Evolutionary conservation across 2,329 filamentous ascomycete genomes (phyloP), one percentile per base, ranked within the genome.

Genomic region (Corinectria fuckeliana): DNA sequence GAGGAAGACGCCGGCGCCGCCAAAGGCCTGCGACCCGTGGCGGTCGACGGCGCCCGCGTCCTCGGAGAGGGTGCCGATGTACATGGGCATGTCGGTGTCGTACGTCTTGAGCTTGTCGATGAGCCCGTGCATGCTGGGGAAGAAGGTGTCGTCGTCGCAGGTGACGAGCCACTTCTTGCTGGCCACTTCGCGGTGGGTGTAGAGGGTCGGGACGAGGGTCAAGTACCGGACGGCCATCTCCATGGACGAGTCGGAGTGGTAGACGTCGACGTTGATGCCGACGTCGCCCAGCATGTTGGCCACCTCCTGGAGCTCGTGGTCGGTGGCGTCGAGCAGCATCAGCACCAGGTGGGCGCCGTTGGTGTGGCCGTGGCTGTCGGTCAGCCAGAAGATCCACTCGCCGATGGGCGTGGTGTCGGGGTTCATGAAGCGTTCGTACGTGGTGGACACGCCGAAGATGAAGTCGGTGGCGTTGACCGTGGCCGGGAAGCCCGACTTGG

Each of bases 61-160:
- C 71, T 89, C 86, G 0, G 86, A 88, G 13, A 89, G 71, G 5
- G 84, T 85, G 41, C 86, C 86, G 42, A 88, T 79, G 68, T 88
- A 89, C 68, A 85, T 80, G 58, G 82, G 78, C 45, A 79, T 74
- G 1, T 73, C 77, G 58, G 83, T 75, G 64, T 88, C 83, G 67
- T 82, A 85, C 4, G 77, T 72, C n/a, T 73, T 74, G 39, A 88
- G 77, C 47, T 78, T 81, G 34, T 83, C 76, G 3, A 82, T 76
- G 11, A 89, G 74, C 10, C 75, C 79, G 52, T 85, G 76, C 71
- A 88, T 85, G 57, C 81, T 86, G 5, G 83, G 81, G 76, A 88
- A 88, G 70, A 87, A 88, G 3, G 86, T 89, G 62, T 89, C 86
- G 64, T 89, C 86, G 64, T 89, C 86, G 69, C 86, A 88, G 13